phyloP scores from a whole-genome alignment of 2,329 filamentous ascomycete genomes.

The Anisogramma anomala region DNA sequence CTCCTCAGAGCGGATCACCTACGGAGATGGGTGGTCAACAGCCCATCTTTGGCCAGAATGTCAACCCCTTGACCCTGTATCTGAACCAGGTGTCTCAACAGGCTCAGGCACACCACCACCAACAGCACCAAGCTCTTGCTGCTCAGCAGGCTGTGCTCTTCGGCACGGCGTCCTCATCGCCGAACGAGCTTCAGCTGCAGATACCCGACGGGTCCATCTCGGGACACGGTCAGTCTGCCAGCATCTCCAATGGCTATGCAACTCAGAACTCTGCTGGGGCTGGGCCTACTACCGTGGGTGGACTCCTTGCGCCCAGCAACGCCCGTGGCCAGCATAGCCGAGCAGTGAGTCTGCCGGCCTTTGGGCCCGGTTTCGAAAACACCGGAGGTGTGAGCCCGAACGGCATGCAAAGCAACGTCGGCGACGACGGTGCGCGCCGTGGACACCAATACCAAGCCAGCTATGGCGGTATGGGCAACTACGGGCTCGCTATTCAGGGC shows the following conservation, averaged over 20 bases:
- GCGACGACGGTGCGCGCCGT: conserved; percentile 42
- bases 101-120: conserved; percentile 54
- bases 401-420: conserved; percentile 33
- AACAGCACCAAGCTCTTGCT: conserved; percentile 59
- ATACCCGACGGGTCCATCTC: conserved; percentile 49
- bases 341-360: conserved; percentile 74
- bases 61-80: conserved; percentile 89
- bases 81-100: conserved; percentile 70
- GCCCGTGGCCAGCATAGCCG: conserved; percentile 56
- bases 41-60: conserved; percentile 66
- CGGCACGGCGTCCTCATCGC: conserved; percentile 53
- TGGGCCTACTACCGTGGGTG: conserved; percentile 59
- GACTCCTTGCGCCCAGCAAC: conserved; percentile 62
- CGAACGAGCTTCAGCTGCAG: conserved; percentile 45
- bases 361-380: conserved; percentile 53
- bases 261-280: conserved; percentile 37
- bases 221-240: conserved; percentile 54
- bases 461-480: conserved; percentile 48
- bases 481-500: conserved; percentile 51
- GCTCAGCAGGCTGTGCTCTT: conserved; percentile 75
- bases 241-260: conserved; percentile 53
- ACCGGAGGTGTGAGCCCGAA: conserved; percentile 38
- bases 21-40: conserved; percentile 53
- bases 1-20: conserved; percentile 45
- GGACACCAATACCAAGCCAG: conserved; percentile 57